These are phyloP conservation scores for Ceratocystis harringtonii DNA, from an alignment of 2,329 filamentous ascomycete species.

Conservation along the genomic window DNA sequence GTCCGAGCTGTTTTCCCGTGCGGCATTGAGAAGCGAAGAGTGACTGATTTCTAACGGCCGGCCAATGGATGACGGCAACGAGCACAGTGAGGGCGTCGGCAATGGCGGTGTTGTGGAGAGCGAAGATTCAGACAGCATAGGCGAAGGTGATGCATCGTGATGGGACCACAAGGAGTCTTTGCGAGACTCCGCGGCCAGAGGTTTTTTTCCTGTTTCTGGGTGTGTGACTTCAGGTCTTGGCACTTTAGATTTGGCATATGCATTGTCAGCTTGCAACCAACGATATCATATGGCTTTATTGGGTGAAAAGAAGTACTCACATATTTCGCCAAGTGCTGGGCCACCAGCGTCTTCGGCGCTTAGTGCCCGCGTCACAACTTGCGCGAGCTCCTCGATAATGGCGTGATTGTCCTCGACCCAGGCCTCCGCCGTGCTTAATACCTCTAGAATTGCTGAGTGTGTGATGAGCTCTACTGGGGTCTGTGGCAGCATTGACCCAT, in stretches of 20 bases:
- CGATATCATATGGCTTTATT: neutral
- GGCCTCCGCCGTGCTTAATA: neutral
- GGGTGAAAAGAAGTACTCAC: neutral
- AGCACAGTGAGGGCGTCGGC: neutral
- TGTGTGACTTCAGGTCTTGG: neutral
- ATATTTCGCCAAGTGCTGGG: neutral
- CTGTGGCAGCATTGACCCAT: neutral
- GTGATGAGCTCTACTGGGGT: neutral
- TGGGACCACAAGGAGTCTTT: neutral
- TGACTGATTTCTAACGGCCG: neutral
- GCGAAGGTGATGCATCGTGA: neutral
- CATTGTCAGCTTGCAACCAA: neutral
- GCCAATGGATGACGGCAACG: neutral
- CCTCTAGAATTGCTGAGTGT: neutral
- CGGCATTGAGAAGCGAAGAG: conserved; percentile 1
- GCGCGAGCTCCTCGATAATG: neutral
- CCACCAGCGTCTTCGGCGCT: neutral
- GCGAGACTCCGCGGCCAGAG: neutral
- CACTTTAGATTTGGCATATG: neutral
- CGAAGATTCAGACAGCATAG: neutral
- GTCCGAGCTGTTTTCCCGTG: neutral
- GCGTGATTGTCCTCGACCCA: neutral
- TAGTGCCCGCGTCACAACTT: neutral
- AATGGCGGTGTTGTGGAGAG: neutral
- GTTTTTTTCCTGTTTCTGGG: neutral